Percentiles rank a stretch among this genome's conserved stretches.
phyloP scores from a whole-genome alignment of 257 asterid genomes.

The Ballota nigra region DNA sequence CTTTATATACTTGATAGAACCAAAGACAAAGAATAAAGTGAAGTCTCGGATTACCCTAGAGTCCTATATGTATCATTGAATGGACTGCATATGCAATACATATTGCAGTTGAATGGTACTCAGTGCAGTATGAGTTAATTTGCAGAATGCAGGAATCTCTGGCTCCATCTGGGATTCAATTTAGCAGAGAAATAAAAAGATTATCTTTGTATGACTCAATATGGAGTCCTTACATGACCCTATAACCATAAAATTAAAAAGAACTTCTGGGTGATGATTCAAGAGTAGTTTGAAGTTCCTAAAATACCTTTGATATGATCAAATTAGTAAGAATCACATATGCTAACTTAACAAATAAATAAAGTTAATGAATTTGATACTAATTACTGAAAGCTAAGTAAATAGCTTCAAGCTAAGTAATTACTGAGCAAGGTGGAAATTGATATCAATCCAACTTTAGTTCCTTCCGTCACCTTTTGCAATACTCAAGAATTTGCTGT shows the following conservation, averaged over 20 bases:
- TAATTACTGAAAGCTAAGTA: background rate
- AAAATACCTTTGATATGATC: background rate
- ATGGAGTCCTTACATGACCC: background rate
- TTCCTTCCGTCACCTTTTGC: background rate
- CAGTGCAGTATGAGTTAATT: background rate
- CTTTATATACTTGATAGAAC: too few relatives aligned
- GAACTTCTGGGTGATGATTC: too few relatives aligned
- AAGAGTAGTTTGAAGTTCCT: background rate
- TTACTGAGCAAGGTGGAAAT: background rate
- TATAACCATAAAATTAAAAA: background rate
- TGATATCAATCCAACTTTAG: constrained; percentile 3
- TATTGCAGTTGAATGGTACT: background rate
- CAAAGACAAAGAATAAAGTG: too few relatives aligned
- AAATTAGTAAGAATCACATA: background rate
- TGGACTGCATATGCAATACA: too few relatives aligned
- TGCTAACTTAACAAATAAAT: background rate
- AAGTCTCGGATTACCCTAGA: too few relatives aligned
- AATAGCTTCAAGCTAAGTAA: background rate
- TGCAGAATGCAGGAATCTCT: background rate
- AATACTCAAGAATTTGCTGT: constrained; percentile 1
- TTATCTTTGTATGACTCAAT: background rate
- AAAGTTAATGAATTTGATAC: background rate
- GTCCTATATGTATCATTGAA: too few relatives aligned
- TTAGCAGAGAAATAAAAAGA: background rate
- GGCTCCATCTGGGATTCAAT: background rate